phyloP scores from a whole-genome alignment of 257 asterid species.

The Solanum lycopersicoides region DNA sequence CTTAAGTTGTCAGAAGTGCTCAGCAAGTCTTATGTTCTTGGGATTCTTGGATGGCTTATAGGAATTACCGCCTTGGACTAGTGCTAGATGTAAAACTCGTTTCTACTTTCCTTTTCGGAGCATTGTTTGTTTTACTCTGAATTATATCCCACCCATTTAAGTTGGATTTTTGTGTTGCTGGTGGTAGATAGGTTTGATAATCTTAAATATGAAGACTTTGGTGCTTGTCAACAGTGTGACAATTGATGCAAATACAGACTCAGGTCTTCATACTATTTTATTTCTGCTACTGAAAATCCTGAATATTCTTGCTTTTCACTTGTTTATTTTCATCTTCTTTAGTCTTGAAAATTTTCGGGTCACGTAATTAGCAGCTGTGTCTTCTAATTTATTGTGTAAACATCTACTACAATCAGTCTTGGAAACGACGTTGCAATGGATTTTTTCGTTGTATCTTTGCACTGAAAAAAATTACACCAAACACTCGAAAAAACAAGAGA shows the following conservation, averaged over 20 bases:
- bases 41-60: not conserved
- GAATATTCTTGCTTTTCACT: not conserved
- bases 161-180: not conserved
- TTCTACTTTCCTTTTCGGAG: not conserved
- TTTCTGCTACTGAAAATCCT: not conserved
- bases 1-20: not conserved
- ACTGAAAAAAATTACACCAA: too few relatives aligned
- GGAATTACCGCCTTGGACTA: not conserved
- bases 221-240: not conserved
- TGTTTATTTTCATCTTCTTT: too few relatives aligned
- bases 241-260: not conserved
- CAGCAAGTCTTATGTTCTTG: not conserved
- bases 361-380: too few relatives aligned
- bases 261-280: not conserved
- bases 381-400: too few relatives aligned
- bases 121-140: not conserved
- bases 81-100: not conserved
- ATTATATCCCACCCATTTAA: not conserved
- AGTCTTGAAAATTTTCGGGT: too few relatives aligned
- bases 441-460: too few relatives aligned
- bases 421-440: too few relatives aligned
- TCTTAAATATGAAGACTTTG: not conserved
- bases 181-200: not conserved
- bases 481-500: too few relatives aligned
- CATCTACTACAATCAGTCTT: too few relatives aligned